A percentile compares a stretch with the other conserved stretches of the same genome.
phyloP scores from a whole-genome alignment of 768 basidiomycete genomes.

The Coprinopsis strossmayeri region DNA sequence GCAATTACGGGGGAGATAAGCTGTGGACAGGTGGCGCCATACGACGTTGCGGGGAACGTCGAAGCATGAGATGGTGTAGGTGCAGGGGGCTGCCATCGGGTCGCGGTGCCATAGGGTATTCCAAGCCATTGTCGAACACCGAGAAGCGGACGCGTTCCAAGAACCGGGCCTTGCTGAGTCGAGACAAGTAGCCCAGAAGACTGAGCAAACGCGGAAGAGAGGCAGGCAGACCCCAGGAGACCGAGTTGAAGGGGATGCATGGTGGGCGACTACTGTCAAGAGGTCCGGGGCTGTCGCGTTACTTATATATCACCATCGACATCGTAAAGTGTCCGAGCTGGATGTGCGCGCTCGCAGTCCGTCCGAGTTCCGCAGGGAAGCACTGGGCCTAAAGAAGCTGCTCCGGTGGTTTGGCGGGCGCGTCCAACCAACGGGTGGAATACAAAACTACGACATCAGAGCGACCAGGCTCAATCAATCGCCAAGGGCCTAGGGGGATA shows the following conservation, averaged over 20 bases:
- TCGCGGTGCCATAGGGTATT: conserved; percentile 26
- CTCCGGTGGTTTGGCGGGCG: too few relatives aligned
- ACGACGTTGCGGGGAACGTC: conserved; percentile 20
- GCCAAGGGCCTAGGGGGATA: too few relatives aligned
- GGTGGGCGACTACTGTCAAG: not conserved
- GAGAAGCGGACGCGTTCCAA: conserved; percentile 20
- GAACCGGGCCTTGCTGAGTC: conserved; percentile 25
- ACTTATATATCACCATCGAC: not conserved
- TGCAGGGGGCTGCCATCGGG: conserved; percentile 26
- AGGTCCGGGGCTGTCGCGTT: not conserved
- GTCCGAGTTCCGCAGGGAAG: too few relatives aligned
- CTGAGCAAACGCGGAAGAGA: not conserved
- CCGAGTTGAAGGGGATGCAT: not conserved
- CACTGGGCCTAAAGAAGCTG: too few relatives aligned
- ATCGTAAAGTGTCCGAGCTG: too few relatives aligned
- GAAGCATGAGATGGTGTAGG: conserved; percentile 15
- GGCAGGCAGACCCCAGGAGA: not conserved
- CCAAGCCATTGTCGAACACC: conserved; percentile 29
- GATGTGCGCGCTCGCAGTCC: too few relatives aligned
- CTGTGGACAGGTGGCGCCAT: conserved; percentile 26
- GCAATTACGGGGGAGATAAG: conserved; percentile 13
- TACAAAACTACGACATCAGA: too few relatives aligned
- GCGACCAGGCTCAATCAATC: too few relatives aligned
- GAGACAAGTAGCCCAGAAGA: conserved; percentile 11
- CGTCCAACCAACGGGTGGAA: too few relatives aligned